Evolutionary conservation across 2,329 filamentous ascomycete species (phyloP), one percentile per base, ranked within the genome.

Genomic region (Stachybotrys elegans): DNA sequence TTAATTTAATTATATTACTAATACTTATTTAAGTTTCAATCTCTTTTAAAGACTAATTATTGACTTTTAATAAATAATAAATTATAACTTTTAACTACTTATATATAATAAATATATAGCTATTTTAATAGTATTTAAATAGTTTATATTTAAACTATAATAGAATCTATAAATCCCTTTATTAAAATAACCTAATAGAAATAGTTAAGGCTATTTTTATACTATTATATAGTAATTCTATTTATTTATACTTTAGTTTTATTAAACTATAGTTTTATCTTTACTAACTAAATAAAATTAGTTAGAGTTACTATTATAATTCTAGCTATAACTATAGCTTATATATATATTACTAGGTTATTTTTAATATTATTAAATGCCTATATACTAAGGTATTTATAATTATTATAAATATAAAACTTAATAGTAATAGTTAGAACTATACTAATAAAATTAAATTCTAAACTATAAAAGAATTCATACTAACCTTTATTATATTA

Each of bases 271-370:
- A 88, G 58, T 36, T 84, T 69, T 22, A 84, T 88, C 67, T 88
- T 88, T 43, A 87, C 77, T 19, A 88, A 68, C 84, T 84, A 88
- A 51, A 87, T 86, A 1, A 84, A 84, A 60, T 87, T 87, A 21
- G 84, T 87, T 16, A 78, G 79, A 0, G 84, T 87, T n/a, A 80
- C 78, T 0, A 83, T 86, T 5, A 79, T 75, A 22, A 87, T 74
- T 1, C 83, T 83, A 4, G 83, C 83, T 12, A 70, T 69, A 1
- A 80, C 79, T 0, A 83, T 84, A 17, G 81, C 77, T 40, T 72
- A 68, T 13, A 85, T 64, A 60, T 86, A 82, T 3, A 86, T 73
- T 62, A 71, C 74, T 3, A 78, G 70, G 6, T 72, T 68, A 55
- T 82, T 70, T 56, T 76, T 53, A 40, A 78, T 70, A 53, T 76